phyloP scores from a whole-genome alignment of 2,329 filamentous ascomycete genomes.

The Cordyceps cateniannulata region DNA sequence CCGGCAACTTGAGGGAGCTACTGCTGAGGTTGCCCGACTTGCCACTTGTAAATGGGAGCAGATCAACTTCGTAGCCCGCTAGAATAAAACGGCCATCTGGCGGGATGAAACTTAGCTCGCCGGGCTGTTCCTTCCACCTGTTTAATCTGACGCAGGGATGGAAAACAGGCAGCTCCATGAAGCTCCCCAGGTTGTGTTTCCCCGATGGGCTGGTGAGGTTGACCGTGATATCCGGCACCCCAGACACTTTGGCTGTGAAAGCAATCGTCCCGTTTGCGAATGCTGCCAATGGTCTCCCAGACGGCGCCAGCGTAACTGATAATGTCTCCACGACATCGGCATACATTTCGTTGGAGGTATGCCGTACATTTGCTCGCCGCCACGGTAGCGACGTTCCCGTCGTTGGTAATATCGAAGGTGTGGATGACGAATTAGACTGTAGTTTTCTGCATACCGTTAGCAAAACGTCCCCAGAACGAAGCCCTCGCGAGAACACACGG shows the following conservation, averaged over 20 bases:
- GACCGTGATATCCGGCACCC: constrained; percentile 83
- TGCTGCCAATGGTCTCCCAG: constrained; percentile 77
- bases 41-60: constrained; percentile 64
- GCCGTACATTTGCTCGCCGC: constrained; percentile 84
- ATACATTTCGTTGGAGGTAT: constrained; percentile 96
- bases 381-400: constrained; percentile 65
- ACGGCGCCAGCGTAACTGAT: constrained; percentile 81
- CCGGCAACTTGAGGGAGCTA: constrained; percentile 71
- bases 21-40: constrained; percentile 48
- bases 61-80: constrained; percentile 88
- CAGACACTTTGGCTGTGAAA: constrained; percentile 92
- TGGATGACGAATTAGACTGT: constrained; percentile 31
- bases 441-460: constrained; percentile 30
- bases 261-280: constrained; percentile 88
- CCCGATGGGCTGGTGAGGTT: constrained; percentile 74
- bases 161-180: constrained; percentile 86
- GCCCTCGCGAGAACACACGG: background rate
- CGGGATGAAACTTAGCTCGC: constrained; percentile 91
- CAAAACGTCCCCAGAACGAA: background rate
- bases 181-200: constrained; percentile 64
- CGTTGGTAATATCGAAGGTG: constrained; percentile 35
- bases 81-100: constrained; percentile 92
- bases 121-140: constrained; percentile 83
- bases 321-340: constrained; percentile 92
- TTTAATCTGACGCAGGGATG: constrained; percentile 89